Conservation (phyloP, 306 rosid genomes). For the Corylus americana region DNA sequence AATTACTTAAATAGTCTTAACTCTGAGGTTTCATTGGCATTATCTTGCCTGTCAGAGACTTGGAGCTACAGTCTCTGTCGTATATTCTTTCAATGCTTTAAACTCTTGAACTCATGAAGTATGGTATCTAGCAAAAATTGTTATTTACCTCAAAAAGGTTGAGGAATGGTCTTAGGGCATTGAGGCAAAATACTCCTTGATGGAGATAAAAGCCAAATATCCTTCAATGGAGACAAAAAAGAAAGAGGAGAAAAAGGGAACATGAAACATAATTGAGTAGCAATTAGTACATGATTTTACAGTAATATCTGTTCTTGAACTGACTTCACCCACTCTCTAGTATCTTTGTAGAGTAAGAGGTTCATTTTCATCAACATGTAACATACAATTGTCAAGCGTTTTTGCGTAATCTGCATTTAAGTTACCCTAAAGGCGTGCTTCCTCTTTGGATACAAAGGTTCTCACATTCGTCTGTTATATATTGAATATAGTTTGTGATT, state of each 20-base stretch:
- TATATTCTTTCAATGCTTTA: neutral
- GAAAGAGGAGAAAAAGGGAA: neutral
- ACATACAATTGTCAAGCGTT: neutral
- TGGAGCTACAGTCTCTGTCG: neutral
- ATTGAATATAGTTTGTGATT: neutral
- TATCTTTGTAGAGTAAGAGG: neutral
- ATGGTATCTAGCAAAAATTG: neutral
- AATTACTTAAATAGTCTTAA: conserved; percentile 10
- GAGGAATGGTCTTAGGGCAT: neutral
- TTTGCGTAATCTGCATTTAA: neutral
- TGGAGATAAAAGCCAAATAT: neutral
- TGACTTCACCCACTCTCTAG: neutral
- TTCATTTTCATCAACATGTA: neutral
- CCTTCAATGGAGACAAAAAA: neutral
- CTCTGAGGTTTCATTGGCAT: conserved; percentile 14
- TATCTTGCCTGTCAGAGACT: neutral
- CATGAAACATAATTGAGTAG: neutral
- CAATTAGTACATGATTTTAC: neutral
- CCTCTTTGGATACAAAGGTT: neutral
- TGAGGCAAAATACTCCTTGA: neutral
- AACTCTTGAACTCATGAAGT: neutral
- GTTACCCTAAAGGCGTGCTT: neutral
- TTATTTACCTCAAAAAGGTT: neutral
- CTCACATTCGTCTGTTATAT: neutral
- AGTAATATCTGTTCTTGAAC: neutral